Evolutionary conservation across 1,139 yeast genomes (phyloP).

Genomic region (Yamadazyma taylorii): DNA sequence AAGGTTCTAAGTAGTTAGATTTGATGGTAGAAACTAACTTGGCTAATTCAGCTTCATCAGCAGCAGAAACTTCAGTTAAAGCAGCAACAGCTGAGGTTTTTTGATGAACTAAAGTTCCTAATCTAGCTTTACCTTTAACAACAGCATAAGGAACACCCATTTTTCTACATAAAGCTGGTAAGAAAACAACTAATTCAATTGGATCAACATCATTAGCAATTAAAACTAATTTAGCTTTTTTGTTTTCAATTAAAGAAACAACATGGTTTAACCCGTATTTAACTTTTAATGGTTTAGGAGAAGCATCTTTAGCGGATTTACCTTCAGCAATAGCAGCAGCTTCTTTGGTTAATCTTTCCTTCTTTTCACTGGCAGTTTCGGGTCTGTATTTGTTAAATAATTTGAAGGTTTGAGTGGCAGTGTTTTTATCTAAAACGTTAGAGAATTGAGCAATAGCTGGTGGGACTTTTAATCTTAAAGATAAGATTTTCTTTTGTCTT

Average conservation of each 20-base stretch:
- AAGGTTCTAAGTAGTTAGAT: constrained; percentile 88
- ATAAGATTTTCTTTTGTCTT: constrained; percentile 95
- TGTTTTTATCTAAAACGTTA: constrained; percentile 94
- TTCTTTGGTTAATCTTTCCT: constrained; percentile 97
- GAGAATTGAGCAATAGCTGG: constrained; percentile 97
- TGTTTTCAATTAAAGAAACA: constrained; percentile 94
- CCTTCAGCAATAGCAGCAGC: constrained; percentile 99
- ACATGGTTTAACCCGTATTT: constrained; percentile 99
- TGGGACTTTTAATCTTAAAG: constrained; percentile 96
- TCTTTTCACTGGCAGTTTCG: constrained; percentile 95
- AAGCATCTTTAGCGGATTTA: constrained; percentile 91
- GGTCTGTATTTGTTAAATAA: constrained; percentile 98
- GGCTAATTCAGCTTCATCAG: constrained; percentile 93
- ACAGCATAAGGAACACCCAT: constrained; percentile 99
- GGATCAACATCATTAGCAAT: constrained; percentile 99
- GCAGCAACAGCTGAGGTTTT: constrained; percentile 98
- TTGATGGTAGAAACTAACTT: constrained; percentile 88
- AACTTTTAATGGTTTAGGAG: constrained; percentile 93
- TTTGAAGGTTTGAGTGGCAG: constrained; percentile 95
- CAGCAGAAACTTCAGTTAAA: constrained; percentile 88
- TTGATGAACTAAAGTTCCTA: constrained; percentile 95
- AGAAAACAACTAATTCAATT: constrained; percentile 92
- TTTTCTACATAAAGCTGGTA: constrained; percentile 98
- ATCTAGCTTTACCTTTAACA: constrained; percentile 98
- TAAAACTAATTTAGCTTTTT: constrained; percentile 94